These are phyloP conservation scores for Echinosophora koreensis DNA, from an alignment of 306 rosid genomes.

Conservation along the genomic window DNA sequence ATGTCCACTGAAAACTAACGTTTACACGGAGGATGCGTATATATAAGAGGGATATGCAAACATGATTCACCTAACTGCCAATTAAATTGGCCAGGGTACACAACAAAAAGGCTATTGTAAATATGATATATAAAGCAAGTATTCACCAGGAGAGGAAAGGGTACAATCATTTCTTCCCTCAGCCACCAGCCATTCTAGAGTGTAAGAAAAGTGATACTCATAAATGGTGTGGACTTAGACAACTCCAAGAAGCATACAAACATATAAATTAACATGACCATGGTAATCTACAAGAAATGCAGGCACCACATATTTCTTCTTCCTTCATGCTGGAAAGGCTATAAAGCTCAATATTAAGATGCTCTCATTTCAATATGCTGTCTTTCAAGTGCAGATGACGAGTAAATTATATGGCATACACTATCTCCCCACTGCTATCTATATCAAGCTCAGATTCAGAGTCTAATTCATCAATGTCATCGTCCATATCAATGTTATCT, in stretches of 20 bases:
- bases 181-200: slow-evolving; percentile 25
- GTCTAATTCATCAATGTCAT: slow-evolving; percentile 75
- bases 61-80: slow-evolving; percentile 40
- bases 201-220: slow-evolving; percentile 26
- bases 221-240: slow-evolving; percentile 23
- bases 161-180: slow-evolving; percentile 28
- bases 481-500: slow-evolving; percentile 73
- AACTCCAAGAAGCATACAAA: slow-evolving; percentile 44
- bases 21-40: slow-evolving; percentile 28
- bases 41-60: slow-evolving; percentile 38
- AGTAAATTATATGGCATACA: slow-evolving; percentile 68
- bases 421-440: slow-evolving; percentile 93
- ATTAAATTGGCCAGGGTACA: slow-evolving; percentile 19
- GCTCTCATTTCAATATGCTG: slow-evolving; percentile 24
- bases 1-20: slow-evolving; percentile 1
- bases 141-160: slow-evolving; percentile 42
- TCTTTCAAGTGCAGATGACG: slow-evolving; percentile 18
- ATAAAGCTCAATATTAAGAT: slow-evolving; percentile 20
- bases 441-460: slow-evolving; percentile 81
- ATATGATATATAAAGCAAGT: slow-evolving; percentile 42
- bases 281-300: slow-evolving; percentile 47
- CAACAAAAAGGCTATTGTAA: slow-evolving; percentile 40
- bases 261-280: slow-evolving; percentile 46
- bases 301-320: slow-evolving; percentile 26
- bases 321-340: slow-evolving; percentile 29